These are phyloP conservation scores for Alternaria gaisen DNA, from an alignment of 2,329 filamentous ascomycete genomes.

Conservation along the genomic window DNA sequence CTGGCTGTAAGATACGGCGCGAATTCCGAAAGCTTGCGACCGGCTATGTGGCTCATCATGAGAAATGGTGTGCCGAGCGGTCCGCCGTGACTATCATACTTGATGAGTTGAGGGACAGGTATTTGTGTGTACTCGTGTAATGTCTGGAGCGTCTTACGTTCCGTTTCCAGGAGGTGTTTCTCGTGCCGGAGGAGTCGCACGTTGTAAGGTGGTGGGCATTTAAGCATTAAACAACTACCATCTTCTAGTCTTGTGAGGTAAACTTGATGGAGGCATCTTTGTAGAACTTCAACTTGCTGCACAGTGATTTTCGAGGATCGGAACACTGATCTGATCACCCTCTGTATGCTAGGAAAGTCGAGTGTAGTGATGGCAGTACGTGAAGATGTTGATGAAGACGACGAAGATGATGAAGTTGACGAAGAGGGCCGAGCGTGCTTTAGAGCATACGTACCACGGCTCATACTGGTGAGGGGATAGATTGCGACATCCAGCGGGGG, in stretches of 20 bases:
- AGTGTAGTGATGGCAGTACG: constrained; percentile 29
- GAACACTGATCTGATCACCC: constrained; percentile 42
- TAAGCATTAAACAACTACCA: constrained; percentile 52
- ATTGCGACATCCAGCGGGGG: constrained; percentile 47
- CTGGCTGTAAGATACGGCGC: constrained; percentile 43
- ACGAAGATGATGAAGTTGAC: constrained; percentile 37
- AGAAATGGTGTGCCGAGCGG: constrained; percentile 45
- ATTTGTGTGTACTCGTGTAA: constrained; percentile 49
- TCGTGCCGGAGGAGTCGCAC: constrained; percentile 56
- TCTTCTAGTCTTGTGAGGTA: constrained; percentile 53
- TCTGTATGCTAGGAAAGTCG: constrained; percentile 48
- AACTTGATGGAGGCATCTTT: constrained; percentile 51
- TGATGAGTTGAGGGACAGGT: constrained; percentile 52
- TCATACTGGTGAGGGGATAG: constrained; percentile 48
- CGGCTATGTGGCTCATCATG: constrained; percentile 45
- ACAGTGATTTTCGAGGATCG: constrained; percentile 44
- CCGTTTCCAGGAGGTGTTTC: constrained; percentile 51
- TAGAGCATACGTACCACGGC: constrained; percentile 39
- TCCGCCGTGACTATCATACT: constrained; percentile 46
- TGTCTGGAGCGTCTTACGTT: constrained; percentile 51
- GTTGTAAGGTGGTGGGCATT: constrained; percentile 51
- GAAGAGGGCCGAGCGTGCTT: constrained; percentile 36
- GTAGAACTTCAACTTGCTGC: constrained; percentile 47
- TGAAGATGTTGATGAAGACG: constrained; percentile 39
- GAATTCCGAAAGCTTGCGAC: constrained; percentile 46